Conservation (phyloP, 139 green algal genomes). For the Volvox reticuliferus region DNA sequence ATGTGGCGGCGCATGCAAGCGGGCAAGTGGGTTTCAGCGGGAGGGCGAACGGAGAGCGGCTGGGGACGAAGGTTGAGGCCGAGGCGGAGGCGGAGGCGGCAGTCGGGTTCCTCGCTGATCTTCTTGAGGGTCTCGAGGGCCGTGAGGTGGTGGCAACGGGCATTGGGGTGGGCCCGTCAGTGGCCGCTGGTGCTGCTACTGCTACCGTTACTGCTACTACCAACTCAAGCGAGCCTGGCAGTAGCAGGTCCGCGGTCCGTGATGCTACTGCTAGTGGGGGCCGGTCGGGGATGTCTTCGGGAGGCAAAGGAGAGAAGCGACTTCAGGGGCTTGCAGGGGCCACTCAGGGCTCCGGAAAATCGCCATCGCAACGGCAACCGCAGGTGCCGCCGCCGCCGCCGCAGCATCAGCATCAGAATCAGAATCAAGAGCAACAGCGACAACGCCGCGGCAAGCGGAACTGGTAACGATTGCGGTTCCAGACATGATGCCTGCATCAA, state of each 20-base stretch:
- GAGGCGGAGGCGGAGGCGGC: not conserved
- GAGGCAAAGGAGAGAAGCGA: too few species aligned
- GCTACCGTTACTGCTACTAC: not conserved
- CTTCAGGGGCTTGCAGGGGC: too few species aligned
- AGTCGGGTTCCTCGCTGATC: slow-evolving; percentile 27
- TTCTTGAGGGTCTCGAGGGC: not conserved
- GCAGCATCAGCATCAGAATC: too few species aligned
- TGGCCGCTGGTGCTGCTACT: not conserved
- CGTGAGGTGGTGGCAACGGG: not conserved
- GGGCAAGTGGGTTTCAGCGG: too few species aligned
- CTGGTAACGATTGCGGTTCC: not conserved
- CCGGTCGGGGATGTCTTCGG: too few species aligned
- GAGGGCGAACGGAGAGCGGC: slow-evolving; percentile 1
- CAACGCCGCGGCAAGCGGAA: not conserved
- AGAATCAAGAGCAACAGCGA: not conserved
- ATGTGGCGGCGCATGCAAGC: too few species aligned
- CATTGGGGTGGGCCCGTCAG: not conserved
- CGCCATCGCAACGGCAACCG: not conserved
- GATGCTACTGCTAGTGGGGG: too few species aligned
- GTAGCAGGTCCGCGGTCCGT: too few species aligned
- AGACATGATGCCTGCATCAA: too few species aligned
- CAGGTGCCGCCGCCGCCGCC: not conserved
- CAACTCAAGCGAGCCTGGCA: too few species aligned
- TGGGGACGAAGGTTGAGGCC: not conserved
- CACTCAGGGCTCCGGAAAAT: not conserved